Conservation (phyloP, 148 eudicot genomes). For the Polygonum maritimum region DNA sequence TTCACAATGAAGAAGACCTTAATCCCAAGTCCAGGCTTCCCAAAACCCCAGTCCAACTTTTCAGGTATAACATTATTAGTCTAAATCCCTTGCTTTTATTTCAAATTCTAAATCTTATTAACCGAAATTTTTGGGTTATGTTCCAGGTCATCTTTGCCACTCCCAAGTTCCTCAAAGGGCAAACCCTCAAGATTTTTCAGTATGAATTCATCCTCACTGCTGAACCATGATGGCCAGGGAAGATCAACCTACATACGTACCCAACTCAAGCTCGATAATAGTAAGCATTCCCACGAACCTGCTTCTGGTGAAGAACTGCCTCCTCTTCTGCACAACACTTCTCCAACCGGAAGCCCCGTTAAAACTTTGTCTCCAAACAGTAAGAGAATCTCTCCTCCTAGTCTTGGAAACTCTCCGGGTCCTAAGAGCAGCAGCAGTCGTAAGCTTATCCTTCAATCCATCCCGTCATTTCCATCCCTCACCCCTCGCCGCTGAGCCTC, state of each 20-base stretch:
- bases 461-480: constrained; percentile 82
- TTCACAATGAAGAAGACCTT: constrained; percentile 26
- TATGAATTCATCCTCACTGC: background rate
- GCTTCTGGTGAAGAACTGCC: constrained; percentile 57
- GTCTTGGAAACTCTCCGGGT: constrained; percentile 14
- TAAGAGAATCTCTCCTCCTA: constrained; percentile 77
- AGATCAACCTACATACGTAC: constrained; percentile 34
- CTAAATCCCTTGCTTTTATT: background rate
- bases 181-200: constrained; percentile 48
- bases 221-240: constrained; percentile 18
- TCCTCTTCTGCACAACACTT: constrained; percentile 39
- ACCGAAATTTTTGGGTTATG: background rate
- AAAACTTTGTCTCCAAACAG: constrained; percentile 62
- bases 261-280: constrained; percentile 24
- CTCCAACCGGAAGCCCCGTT: constrained; percentile 21
- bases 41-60: constrained; percentile 46
- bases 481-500: constrained; percentile 44
- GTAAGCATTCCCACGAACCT: constrained; percentile 23
- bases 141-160: constrained; percentile 32
- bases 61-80: constrained; percentile 29
- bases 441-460: constrained; percentile 72
- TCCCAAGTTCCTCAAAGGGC: constrained; percentile 54
- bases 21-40: constrained; percentile 38
- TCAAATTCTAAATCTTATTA: background rate
- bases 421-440: constrained; percentile 55